Evolutionary conservation across 805 yeast species (phyloP), one percentile per base, ranked within the genome.

Genomic region (Candida montana): DNA sequence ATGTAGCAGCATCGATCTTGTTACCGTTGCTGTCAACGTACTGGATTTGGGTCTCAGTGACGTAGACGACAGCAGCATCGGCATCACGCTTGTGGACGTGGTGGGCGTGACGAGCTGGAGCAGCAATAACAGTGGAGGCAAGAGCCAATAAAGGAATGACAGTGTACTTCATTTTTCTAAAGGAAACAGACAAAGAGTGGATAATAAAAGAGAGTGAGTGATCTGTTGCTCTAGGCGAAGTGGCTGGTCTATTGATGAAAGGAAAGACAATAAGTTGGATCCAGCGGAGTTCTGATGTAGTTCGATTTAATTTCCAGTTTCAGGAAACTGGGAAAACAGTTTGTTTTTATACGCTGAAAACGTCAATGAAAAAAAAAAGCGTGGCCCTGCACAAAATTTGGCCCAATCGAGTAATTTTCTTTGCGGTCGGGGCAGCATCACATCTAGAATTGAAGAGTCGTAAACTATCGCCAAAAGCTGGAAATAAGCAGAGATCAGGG

Each of bases 71-170:
- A 21, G 64, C 71, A 16, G 67, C 41, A 29, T 44, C 42, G 37
- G 46, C 49, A 10, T 67, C 74, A 59, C 73, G 67, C 56, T 64
- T 64, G 54, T 69, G 72, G 34, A 51, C 50, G 49, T 68, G 72
- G 50, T 69, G 75, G 29, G 55, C 53, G 48, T 71, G 47, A 35
- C 37, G 75, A 18, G 56, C 49, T 40, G 65, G 68, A 21, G 67
- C 62, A 31, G 59, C 49, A 21, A 59, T 48, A 10, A 52, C 50
- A 10, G 48, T n/a, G 19, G 58, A 35, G 35, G 60, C 57, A n/a
- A 56, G 43, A 20, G 61, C 59, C 42, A 54, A 48, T 26, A 64
- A 45, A 27, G 65, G 49, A 24, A 63, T 47, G 35, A 56, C 44
- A 42, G 62, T 43, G 40, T 42, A 49, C 29, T 47, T 44, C 52